phyloP scores from a whole-genome alignment of 164 flowering plant genomes.

The Protea cynaroides region DNA sequence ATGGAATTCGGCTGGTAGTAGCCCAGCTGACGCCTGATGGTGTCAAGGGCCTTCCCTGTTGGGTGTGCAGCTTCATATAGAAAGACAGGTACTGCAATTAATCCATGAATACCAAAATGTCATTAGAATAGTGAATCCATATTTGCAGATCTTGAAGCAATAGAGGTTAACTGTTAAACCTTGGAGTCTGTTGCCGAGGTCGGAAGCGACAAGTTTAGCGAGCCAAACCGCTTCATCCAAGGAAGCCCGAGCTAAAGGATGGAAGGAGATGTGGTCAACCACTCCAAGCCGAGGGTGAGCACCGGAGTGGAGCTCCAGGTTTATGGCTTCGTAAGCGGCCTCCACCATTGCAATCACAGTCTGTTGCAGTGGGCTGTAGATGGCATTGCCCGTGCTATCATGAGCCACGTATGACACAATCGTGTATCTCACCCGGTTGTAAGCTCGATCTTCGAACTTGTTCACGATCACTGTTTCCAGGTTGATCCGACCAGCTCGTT shows the following conservation, averaged over 20 bases:
- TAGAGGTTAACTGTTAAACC: conserved; percentile 33
- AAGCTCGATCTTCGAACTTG: conserved; percentile 57
- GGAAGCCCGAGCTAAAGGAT: conserved; percentile 65
- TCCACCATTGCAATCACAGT: conserved; percentile 56
- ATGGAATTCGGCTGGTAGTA: conserved; percentile 53
- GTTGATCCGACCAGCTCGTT: conserved; percentile 42
- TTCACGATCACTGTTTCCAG: conserved; percentile 48
- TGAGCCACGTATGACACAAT: conserved; percentile 47
- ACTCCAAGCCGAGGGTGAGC: conserved; percentile 78
- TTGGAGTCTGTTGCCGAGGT: conserved; percentile 56
- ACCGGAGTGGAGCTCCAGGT: conserved; percentile 57
- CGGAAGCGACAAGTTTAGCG: conserved; percentile 54
- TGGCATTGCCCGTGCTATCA: conserved; percentile 25
- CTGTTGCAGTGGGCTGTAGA: conserved; percentile 45
- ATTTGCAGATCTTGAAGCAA: too few relatives aligned
- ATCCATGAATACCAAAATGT: too few relatives aligned
- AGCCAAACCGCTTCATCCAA: conserved; percentile 64
- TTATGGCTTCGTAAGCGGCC: conserved; percentile 49
- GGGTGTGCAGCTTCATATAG: conserved; percentile 72
- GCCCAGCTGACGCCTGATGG: conserved; percentile 58
- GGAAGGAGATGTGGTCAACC: conserved; percentile 65
- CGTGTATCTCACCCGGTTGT: conserved; percentile 55
- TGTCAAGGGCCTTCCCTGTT: conserved; percentile 51
- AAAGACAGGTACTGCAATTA: conserved; percentile 57
- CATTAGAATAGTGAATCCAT: too few relatives aligned